Evolutionary conservation across 495 filamentous ascomycete species (phyloP).

Genomic region (Tuber borchii): DNA sequence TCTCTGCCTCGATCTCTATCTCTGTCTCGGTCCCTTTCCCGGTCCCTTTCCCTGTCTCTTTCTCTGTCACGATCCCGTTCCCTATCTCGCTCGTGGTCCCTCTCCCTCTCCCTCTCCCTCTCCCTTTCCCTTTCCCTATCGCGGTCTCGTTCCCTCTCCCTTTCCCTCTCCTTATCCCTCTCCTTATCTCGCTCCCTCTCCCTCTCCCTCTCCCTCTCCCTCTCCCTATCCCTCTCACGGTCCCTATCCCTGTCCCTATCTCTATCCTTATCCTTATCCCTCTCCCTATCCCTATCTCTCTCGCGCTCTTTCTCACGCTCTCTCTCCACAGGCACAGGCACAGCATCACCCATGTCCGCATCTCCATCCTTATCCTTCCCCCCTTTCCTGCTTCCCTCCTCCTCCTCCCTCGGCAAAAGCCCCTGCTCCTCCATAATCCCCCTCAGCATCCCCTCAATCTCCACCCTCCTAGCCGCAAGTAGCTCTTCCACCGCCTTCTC

Average conservation of each 20-base stretch:
- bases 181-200: slow-evolving; percentile 5
- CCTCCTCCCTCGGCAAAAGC: slow-evolving; percentile 8
- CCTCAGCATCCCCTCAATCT: slow-evolving; percentile 33
- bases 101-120: not conserved
- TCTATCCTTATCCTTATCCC: slow-evolving; percentile 8
- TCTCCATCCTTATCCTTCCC: slow-evolving; percentile 8
- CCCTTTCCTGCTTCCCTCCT: not conserved
- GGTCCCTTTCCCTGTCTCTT: not conserved
- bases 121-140: slow-evolving; percentile 6
- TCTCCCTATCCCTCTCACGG: not conserved
- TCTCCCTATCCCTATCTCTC: not conserved
- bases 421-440: slow-evolving; percentile 36
- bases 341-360: slow-evolving; percentile 5
- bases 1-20: not conserved
- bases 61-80: slow-evolving; percentile 8
- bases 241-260: not conserved
- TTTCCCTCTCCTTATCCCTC: slow-evolving; percentile 8
- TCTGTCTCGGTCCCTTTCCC: slow-evolving; percentile 2
- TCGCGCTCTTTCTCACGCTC: not conserved
- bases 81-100: not conserved
- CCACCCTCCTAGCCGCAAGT: slow-evolving; percentile 40
- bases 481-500: slow-evolving; percentile 53
- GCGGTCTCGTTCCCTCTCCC: not conserved
- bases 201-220: slow-evolving; percentile 6
- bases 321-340: not conserved